Base-by-base conservation (phyloP, 2,329 filamentous ascomycete genomes). In the Phyllosticta citriasiana region DNA sequence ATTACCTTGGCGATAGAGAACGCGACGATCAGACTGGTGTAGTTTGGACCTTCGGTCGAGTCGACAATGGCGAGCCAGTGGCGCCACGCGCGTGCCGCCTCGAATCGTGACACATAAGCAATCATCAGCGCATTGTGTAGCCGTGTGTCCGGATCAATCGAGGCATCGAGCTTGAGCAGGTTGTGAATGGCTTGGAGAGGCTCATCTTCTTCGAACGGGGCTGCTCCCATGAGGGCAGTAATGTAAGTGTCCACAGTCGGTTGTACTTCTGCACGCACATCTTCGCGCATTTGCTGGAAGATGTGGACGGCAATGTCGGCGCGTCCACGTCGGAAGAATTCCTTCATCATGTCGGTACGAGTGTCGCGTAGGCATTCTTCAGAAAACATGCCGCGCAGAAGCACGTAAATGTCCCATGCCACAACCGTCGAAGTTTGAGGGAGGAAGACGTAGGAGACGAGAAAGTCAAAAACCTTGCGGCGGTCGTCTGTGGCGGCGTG, bases 231-330 rank as follows among this genome's bases (percentile, higher is more conserved):
- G 62, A 97, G 87, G 64, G 87, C 92, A 35, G 81, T 77, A 3
- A 89, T 82, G 70, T 99, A 99, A 4, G 88, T 88, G 53, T 89
- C 85, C 9, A 83, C 74, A 2, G 80, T 86, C 0, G 94, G 91
- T 0, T 88, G 84, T 24, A 84, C 82, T 1, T 78, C 75, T 2
- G 77, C 76, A 62, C 86, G 83, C 25, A 82, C 79, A 65, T 91
- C 87, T 57, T 88, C 82, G n/a, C 91, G 88, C 92, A 97, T 97
- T 71, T 97, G 90, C 14, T 89, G 89, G 73, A 99, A 97, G 35
- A 96, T 85, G 64, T 91, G 82, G 55, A 85, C 85, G 2, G 89
- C 92, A 82, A 97, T 91, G 68, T 97, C 92, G 12, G 89, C 81
- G 10, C 91, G 85, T 27, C 83, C 81, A 50, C 91, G 86, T 7